phyloP scores from a whole-genome alignment of 495 filamentous ascomycete genomes.

The Amorphotheca resinae region DNA sequence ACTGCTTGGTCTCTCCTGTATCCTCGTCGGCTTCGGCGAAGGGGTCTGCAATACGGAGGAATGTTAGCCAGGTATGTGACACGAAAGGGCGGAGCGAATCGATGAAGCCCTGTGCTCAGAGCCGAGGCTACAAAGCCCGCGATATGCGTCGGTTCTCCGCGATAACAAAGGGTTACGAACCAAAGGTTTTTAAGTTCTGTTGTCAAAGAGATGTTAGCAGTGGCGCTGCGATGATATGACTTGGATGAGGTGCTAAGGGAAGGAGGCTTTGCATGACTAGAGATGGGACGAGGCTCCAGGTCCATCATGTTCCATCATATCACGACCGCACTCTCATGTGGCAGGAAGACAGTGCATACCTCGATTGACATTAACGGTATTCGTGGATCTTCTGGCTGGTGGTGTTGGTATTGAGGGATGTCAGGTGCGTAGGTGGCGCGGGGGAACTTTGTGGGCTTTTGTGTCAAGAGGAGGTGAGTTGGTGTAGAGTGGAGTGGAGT shows the following conservation, averaged over 20 bases:
- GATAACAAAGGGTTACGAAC: not conserved
- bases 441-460: constrained; percentile 7
- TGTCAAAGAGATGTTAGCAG: constrained; percentile 10
- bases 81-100: not conserved
- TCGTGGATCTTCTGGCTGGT: constrained; percentile 19
- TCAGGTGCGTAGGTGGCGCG: constrained; percentile 6
- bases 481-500: constrained; percentile 12
- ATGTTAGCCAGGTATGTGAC: constrained; percentile 10
- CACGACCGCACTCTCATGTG: too few species aligned
- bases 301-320: not conserved
- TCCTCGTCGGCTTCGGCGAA: constrained; percentile 99
- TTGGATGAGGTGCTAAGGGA: not conserved
- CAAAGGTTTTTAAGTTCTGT: not conserved
- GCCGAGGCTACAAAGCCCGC: too few species aligned
- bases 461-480: constrained; percentile 4
- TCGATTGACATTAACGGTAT: constrained; percentile 98
- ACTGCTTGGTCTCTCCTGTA: constrained; percentile 81
- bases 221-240: constrained; percentile 1
- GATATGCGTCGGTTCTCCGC: too few species aligned
- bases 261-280: constrained; percentile 2
- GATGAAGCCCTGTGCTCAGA: too few species aligned
- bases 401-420: constrained; percentile 14
- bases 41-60: constrained; percentile 58
- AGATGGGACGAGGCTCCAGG: not conserved
- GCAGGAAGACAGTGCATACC: constrained; percentile 22